Evolutionary conservation across 2,329 filamentous ascomycete genomes (phyloP), one percentile per base, ranked within the genome.

Genomic region (Fusarium sarcochroum): DNA sequence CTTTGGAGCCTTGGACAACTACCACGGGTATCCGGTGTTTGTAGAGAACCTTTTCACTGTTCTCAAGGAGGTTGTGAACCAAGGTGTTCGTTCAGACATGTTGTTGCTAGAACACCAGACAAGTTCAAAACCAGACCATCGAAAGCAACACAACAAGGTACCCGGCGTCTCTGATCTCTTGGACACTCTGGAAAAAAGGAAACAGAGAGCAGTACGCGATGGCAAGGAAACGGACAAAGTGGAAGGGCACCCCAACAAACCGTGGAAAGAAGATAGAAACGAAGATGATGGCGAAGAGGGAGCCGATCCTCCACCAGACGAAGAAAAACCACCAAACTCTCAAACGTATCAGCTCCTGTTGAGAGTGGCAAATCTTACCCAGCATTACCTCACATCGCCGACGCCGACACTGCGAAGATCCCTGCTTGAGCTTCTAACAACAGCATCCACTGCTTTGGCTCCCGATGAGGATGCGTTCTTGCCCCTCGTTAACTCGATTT

Each of bases 1-100:
- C 38, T 98, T 99, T 77, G 91, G 92, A 0, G 93, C 94, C 0
- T 82, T 99, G n/a, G 94, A 98, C 70, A 93, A 93, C 73, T 99
- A 96, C 73, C 96, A 99, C 73, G 96, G 96, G 2, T 98, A 99
- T 76, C 90, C 93, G 1, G 81, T 86, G 18, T 89, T 99, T 58
- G 94, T 97, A 1, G 93, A 97, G 75, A 87, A 90, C 45, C 83
- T 99, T 7, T 99, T 98, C 76, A 83, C 87, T 2, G 93, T 97
- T 0, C 81, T 99, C 7, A 90, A 89, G 54, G 92, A 93, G 62
- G 89, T 98, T 58, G 93, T 96, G 13, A 89, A 93, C 53, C 93
- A 97, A 79, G 93, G 93, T 5, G 88, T 90, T 13, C 91, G 88
- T 66, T 86, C 86, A 3, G 80, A 83, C 44, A 78, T 79, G 58